Base-by-base conservation (phyloP, 805 yeast genomes). In the Lipomyces oligophaga region DNA sequence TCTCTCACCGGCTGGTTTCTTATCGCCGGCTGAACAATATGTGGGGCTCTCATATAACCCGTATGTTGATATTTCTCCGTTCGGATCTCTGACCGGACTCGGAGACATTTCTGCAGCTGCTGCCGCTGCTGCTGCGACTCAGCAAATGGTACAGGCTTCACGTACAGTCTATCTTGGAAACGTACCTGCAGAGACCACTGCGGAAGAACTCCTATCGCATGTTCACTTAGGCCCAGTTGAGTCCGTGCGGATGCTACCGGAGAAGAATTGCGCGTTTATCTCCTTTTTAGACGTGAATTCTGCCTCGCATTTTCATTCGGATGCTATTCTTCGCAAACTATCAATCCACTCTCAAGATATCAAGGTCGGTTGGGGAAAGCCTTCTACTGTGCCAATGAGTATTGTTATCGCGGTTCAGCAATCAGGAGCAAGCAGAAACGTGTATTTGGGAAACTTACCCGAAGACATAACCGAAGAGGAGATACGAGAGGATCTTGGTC, bases 371-470 rank as follows among this genome's bases (percentile, higher is more conserved):
- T 93, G 97, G 97, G 96, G 96, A 18, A 83, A 83, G 57, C 79
- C 87, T 32, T 72, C 82, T 2, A 79, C 84, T 1, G 78, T 88
- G 28, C 80, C 79, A 49, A 84, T 94, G 1, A 74, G 83, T 5
- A 89, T 90, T 5, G 70, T 79, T 43, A 77, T 81, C 27, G 81
- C 88, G 15, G 87, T 93, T 45, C 79, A 80, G 46, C 78, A 85
- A 53, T 90, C 86, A 57, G 85, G 86, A 39, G 97, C 97, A 4
- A 86, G 97, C 8, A 79, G 98, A 70, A 89, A 90, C 63, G 96
- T 90, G 28, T 89, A 86, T 63, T 72, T 90, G 53, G 96, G 97
- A 16, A 81, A 80, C 54, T 71, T 90, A 45, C 79, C 81, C 51
- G 81, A 79, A 45, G 79, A 76, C 24, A 71, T 75, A 36, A 74